A percentile compares a stretch with the other conserved stretches of the same genome.
Conservation (phyloP, 106 monocot genomes). For the Acanthochlamys bracteata region DNA sequence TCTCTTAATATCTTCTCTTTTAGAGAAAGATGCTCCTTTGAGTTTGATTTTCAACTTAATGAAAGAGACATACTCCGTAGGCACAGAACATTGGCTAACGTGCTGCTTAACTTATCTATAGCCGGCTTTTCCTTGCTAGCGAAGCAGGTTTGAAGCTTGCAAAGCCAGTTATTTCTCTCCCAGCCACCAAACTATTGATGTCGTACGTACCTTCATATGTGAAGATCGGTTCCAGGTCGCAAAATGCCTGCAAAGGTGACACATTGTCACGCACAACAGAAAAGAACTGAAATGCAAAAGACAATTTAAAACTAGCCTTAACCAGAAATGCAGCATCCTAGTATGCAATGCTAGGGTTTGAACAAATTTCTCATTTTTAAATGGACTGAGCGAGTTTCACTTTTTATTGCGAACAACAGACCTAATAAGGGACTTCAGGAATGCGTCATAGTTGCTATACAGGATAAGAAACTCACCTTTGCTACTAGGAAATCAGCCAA, state of each 20-base stretch:
- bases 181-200: slow-evolving; percentile 81
- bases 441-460: neutral
- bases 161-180: slow-evolving; percentile 80
- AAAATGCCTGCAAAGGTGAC: slow-evolving; percentile 68
- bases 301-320: no score
- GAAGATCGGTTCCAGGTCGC: slow-evolving; percentile 85
- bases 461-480: slow-evolving; percentile 44
- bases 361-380: neutral
- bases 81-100: neutral
- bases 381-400: no score
- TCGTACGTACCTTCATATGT: slow-evolving; percentile 88
- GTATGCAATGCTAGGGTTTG: neutral
- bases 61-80: neutral
- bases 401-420: neutral
- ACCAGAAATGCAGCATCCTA: no score
- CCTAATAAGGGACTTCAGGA: neutral
- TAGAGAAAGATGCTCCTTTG: neutral
- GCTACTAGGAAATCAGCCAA: slow-evolving; percentile 90
- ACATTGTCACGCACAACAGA: no score
- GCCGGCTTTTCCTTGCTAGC: slow-evolving; percentile 32
- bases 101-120: no score
- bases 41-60: neutral
- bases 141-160: slow-evolving; percentile 78
- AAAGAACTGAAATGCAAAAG: no score
- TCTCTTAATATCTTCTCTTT: neutral